Conservation (phyloP, 495 filamentous ascomycete genomes). For the Penicillium tannophilum region DNA sequence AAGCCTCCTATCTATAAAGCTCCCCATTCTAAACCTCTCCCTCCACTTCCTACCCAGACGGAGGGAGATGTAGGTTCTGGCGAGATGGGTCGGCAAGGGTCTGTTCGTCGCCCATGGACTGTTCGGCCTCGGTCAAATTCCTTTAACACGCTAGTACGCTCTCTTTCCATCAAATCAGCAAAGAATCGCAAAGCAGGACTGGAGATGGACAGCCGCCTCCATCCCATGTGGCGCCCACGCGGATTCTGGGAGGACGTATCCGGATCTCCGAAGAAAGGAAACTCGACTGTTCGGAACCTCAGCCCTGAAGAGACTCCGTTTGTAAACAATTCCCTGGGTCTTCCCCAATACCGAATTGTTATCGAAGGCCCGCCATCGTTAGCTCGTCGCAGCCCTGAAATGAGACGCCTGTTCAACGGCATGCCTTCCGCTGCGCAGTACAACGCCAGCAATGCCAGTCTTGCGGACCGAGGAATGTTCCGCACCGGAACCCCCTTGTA, state of each 20-base stretch:
- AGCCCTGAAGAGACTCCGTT: slow-evolving; percentile 32
- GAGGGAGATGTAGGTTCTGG: slow-evolving; percentile 28
- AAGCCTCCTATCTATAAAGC: slow-evolving; percentile 63
- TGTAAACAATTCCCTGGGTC: slow-evolving; percentile 54
- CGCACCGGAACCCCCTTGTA: slow-evolving; percentile 36
- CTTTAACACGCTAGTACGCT: slow-evolving; percentile 39
- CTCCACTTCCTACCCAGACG: slow-evolving; percentile 66
- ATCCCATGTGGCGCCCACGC: slow-evolving; percentile 81
- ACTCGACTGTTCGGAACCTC: slow-evolving; percentile 11
- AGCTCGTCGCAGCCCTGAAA: slow-evolving; percentile 44
- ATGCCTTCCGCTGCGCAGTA: slow-evolving; percentile 16
- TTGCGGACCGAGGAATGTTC: slow-evolving; percentile 35
- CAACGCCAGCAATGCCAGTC: slow-evolving; percentile 36
- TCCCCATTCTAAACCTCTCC: slow-evolving; percentile 72
- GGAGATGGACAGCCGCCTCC: slow-evolving; percentile 58
- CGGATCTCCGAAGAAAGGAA: slow-evolving; percentile 35
- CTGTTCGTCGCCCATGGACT: slow-evolving; percentile 60
- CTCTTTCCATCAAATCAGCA: slow-evolving; percentile 47
- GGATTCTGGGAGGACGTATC: slow-evolving; percentile 67
- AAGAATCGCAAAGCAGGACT: slow-evolving; percentile 48
- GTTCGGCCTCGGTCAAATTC: slow-evolving; percentile 61
- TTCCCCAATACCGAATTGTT: slow-evolving; percentile 56
- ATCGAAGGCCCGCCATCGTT: slow-evolving; percentile 41
- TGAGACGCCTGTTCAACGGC: slow-evolving; percentile 30
- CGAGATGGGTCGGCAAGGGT: slow-evolving; percentile 46